Evolutionary conservation across 1,139 yeast species (phyloP).

Genomic region (Taiozyma onychis): DNA sequence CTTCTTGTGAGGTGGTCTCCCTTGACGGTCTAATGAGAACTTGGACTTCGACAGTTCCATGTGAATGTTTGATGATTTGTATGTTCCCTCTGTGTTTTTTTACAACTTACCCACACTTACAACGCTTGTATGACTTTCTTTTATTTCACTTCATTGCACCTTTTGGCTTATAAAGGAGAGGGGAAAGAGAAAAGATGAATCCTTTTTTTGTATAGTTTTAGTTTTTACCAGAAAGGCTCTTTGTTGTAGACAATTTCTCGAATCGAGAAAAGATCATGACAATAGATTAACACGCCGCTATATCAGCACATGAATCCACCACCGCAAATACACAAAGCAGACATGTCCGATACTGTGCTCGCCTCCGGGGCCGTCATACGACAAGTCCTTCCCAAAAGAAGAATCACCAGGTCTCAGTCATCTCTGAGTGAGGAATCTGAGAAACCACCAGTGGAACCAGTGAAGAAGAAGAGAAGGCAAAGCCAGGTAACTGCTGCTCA

Average conservation of each 20-base stretch:
- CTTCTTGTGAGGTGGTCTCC: constrained; percentile 45
- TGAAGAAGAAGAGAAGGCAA: not conserved
- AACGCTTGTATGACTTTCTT: not conserved
- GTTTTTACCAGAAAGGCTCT: too few relatives aligned
- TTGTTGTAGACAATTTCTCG: too few relatives aligned
- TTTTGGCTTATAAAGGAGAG: not conserved
- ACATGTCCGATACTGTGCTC: not conserved
- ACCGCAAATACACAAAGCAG: too few relatives aligned
- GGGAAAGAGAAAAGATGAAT: not conserved
- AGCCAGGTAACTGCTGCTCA: not conserved
- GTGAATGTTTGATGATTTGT: not conserved
- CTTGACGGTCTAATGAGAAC: not conserved
- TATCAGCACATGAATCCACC: too few relatives aligned
- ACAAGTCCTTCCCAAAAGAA: not conserved
- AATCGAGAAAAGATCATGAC: too few relatives aligned
- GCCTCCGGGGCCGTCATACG: not conserved
- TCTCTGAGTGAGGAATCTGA: not conserved
- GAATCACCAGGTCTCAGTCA: not conserved
- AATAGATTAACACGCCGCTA: too few relatives aligned
- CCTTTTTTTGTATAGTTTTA: too few relatives aligned
- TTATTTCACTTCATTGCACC: not conserved
- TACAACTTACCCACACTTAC: too few relatives aligned
- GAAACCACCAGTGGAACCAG: not conserved
- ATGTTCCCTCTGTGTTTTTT: not conserved
- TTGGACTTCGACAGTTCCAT: not conserved